These are phyloP conservation scores for Scleromitrula shiraiana DNA, from an alignment of 2,329 filamentous ascomycete species.

Conservation along the genomic window DNA sequence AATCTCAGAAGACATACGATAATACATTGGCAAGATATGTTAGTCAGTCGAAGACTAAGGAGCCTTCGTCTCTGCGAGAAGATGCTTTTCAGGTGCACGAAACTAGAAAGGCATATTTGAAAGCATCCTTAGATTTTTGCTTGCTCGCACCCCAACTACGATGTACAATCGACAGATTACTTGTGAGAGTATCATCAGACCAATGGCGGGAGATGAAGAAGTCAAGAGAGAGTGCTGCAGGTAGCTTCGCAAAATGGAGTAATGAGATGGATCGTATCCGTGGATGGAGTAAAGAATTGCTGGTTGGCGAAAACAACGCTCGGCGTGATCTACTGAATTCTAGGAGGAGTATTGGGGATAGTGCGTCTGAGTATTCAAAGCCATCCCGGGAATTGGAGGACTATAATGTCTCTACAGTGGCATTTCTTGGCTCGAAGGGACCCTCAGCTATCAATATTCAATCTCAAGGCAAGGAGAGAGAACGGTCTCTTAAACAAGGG, in stretches of 20 bases:
- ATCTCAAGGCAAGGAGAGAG: slow-evolving; percentile 44
- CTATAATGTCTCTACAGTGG: slow-evolving; percentile 83
- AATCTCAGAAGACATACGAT: slow-evolving; percentile 78
- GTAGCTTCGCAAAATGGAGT: slow-evolving; percentile 56
- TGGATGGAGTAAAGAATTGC: slow-evolving; percentile 93
- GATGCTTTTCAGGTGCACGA: slow-evolving; percentile 96
- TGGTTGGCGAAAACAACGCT: slow-evolving; percentile 76
- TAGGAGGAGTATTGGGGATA: slow-evolving; percentile 74
- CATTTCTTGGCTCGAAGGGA: slow-evolving; percentile 66
- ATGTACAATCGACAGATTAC: slow-evolving; percentile 72
- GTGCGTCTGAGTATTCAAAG: slow-evolving; percentile 59
- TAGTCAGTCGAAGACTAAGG: slow-evolving; percentile 83
- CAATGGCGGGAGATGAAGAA: slow-evolving; percentile 80
- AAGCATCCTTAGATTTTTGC: slow-evolving; percentile 89
- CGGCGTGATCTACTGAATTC: slow-evolving; percentile 72
- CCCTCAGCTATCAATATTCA: slow-evolving; percentile 46
- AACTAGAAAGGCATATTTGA: slow-evolving; percentile 81
- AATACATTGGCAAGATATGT: slow-evolving; percentile 73
- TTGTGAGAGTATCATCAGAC: slow-evolving; percentile 78
- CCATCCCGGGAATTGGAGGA: slow-evolving; percentile 90
- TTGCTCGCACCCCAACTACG: slow-evolving; percentile 80
- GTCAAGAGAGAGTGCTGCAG: slow-evolving; percentile 56
- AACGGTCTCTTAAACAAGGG: slow-evolving; percentile 70
- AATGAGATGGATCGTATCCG: slow-evolving; percentile 84
- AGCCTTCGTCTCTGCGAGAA: slow-evolving; percentile 81